Evolutionary conservation across 352 stramenopile species (phyloP), one percentile per base, ranked within the genome.

Genomic region (Poterioochromonas sp.): DNA sequence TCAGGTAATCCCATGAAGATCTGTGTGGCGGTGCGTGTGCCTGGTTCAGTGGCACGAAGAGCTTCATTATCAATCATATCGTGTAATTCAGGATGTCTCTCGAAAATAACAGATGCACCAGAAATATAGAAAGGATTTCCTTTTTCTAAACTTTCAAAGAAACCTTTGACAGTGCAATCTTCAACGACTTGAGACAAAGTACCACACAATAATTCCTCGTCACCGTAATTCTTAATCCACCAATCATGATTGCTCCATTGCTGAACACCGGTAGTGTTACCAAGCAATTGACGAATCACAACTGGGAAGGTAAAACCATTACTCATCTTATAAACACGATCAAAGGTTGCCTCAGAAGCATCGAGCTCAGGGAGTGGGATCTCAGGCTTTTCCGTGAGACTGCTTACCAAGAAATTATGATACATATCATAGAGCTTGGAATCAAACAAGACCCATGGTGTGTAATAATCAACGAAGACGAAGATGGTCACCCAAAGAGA

Each of bases 111-210:
- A 1, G 65, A 58, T 12, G 40, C 40, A 40, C 65, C 65, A 35
- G 65, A 58, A 58, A 74, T 74, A 37, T 74, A 74, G n/a, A 58
- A 74, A 34, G 65, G 65, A n/a, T 74, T 74, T 12, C 20, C 20
- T 40, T 29, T n/a, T 3, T 74, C 32, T 26, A 53, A 35, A 35
- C 15, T 1, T n/a, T 74, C 8, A 39, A 58, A 74, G 39, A 51
- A 74, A 11, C 40, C 12, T 8, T n/a, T 18, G 29, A 74, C 40
- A 1, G 65, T 74, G 29, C 65, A 74, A 54, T 51, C 26, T 3
- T 47, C 62, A 5, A 47, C 62, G 32, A 44, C 26, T 8, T 44
- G 12, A 35, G 40, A 37, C 39, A 39, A 37, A 49, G 2, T n/a
- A 32, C 8, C 8, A 29, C 65, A 74, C 3, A 74, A n/a, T 54